Evolutionary conservation across 192 early-diverging fungal species (phyloP).

Genomic region (Helicostylum pulchrum): DNA sequence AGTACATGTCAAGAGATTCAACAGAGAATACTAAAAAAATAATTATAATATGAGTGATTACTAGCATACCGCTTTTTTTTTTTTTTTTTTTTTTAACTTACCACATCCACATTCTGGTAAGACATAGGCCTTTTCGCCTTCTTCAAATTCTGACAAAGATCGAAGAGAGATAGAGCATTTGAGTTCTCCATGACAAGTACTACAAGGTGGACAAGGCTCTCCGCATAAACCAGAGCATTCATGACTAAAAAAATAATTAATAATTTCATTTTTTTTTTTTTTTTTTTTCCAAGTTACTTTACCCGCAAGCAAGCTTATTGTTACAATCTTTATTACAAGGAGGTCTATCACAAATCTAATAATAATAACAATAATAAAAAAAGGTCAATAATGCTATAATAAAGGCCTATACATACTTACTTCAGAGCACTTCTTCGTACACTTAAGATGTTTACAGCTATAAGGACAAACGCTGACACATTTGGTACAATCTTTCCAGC

Average conservation of each 20-base stretch:
- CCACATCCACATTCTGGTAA: slow-evolving; percentile 41
- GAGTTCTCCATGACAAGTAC: slow-evolving; percentile 5
- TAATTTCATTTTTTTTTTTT: neutral
- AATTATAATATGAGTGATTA: neutral
- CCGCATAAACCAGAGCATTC: slow-evolving; percentile 27
- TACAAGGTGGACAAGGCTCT: slow-evolving; percentile 27
- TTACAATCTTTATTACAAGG: slow-evolving; percentile 31
- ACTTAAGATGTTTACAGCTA: slow-evolving; percentile 25
- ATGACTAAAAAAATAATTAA: slow-evolving; percentile 18
- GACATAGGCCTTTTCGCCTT: slow-evolving; percentile 20
- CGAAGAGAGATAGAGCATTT: slow-evolving; percentile 23
- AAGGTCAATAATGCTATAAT: neutral
- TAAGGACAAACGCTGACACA: slow-evolving; percentile 25
- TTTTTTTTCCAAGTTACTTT: neutral
- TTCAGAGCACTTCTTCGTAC: slow-evolving; percentile 29
- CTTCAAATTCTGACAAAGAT: slow-evolving; percentile 17
- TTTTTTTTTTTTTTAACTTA: slow-evolving; percentile 12
- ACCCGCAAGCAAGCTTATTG: slow-evolving; percentile 27
- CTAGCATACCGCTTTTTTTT: neutral
- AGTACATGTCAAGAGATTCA: slow-evolving; percentile 29
- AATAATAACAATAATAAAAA: no score
- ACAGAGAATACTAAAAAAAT: slow-evolving; percentile 25
- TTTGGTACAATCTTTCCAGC: slow-evolving; percentile 27
- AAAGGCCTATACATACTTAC: slow-evolving; percentile 4
- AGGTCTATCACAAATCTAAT: slow-evolving; percentile 34